Base-by-base conservation (phyloP, 106 monocot genomes). In the Vanilla planifolia region DNA sequence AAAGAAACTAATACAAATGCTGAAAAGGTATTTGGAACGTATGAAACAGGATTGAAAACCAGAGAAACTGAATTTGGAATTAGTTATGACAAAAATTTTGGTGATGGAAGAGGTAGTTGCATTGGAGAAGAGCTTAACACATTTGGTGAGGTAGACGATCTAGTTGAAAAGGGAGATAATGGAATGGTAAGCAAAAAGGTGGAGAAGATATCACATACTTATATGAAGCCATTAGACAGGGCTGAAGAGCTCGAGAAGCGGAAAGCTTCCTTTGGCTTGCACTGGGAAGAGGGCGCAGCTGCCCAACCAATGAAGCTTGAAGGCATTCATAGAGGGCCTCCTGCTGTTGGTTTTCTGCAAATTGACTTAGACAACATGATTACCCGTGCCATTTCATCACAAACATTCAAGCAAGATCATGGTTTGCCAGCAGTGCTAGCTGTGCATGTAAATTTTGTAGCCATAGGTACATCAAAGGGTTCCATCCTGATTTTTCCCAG, bases 161-260 rank as follows among this genome's bases (percentile, higher is more conserved):
- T 60, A 40, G 65, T 79, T 2, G 76, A 73, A 41, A 66, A 86
- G 69, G 74, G 66, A 30, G 36, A 36, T 16, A 48, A 24, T 16
- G 60, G 77, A 16, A 39, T 64, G 40, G 86, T 72, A 44, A 70
- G 20, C 28, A 72, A 70, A 70, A 70, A 67, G 28, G 63, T 20
- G 59, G 94, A 84, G 51, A 84, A 85, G 62, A 90, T 67, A 50
- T 71, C 79, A 7, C 73, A 59, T 16, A 61, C 81, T 47, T 78
- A 73, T 14, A 81, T 84, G 81, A 96, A 87, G 60, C 91, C 84
- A 27, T 40, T 98, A 61, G 91, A 91, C 52, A 69, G 66, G 71
- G 86, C 85, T 8, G 96, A 98, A 56, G 96, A 98, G 63, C 67
- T 91, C 32, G 96, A 98, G 79, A 98, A 91, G 86, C 79, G 73